phyloP scores from a whole-genome alignment of 257 asterid species.

The Prunella vulgaris region DNA sequence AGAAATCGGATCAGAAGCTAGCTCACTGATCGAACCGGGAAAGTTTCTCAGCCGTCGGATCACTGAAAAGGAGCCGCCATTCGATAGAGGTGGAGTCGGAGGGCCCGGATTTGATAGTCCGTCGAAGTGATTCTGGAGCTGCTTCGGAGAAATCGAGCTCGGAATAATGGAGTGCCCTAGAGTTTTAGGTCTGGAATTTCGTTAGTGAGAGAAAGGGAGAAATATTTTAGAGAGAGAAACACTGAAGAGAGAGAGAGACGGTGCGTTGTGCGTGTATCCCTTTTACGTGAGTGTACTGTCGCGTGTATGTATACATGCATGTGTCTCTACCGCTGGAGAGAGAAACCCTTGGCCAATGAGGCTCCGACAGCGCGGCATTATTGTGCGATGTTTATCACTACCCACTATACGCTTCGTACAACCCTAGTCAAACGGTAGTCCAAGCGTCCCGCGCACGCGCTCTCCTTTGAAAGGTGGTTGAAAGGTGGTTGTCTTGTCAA shows the following conservation, averaged over 20 bases:
- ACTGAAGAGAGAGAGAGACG: conserved; percentile 17
- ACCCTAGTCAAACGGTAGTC: conserved; percentile 45
- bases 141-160: conserved; percentile 31
- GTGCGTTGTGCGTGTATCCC: conserved; percentile 7
- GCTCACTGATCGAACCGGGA: conserved; percentile 17
- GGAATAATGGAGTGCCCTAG: conserved; percentile 23
- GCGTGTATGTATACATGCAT: conserved; percentile 19
- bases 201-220: conserved; percentile 20
- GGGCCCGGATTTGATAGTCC: neutral
- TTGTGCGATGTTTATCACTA: conserved; percentile 41
- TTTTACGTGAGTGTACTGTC: conserved; percentile 21
- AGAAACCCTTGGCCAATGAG: conserved; percentile 25
- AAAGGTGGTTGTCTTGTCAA: conserved; percentile 25
- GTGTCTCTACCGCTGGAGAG: conserved; percentile 12
- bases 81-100: neutral
- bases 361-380: conserved; percentile 25
- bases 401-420: conserved; percentile 28
- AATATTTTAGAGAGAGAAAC: conserved; percentile 37
- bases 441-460: conserved; percentile 29
- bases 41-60: conserved; percentile 1
- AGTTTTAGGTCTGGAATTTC: conserved; percentile 35
- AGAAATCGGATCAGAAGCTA: conserved; percentile 24
- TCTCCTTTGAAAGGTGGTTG: neutral
- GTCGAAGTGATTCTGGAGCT: conserved; percentile 6
- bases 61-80: conserved; percentile 1